phyloP scores from a whole-genome alignment of 163 green algal genomes.

The Scenedesmus sp. region DNA sequence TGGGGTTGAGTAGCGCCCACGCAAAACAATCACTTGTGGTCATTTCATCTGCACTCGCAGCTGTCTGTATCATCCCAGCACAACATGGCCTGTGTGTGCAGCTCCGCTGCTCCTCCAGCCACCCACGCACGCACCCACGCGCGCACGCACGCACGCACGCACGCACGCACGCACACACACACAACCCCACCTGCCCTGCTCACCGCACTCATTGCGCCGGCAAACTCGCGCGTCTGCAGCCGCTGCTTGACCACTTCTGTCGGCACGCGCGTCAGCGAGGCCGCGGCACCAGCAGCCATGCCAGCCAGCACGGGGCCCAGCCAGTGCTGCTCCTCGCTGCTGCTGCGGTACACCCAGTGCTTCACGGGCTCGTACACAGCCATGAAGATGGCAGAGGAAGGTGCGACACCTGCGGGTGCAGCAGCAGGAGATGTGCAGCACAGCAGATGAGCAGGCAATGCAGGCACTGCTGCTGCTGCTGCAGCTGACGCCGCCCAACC shows the following conservation, averaged over 20 bases:
- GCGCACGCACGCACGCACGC: too few relatives aligned
- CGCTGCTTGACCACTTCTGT: slow-evolving; percentile 99
- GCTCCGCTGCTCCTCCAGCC: too few relatives aligned
- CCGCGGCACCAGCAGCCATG: slow-evolving; percentile 84
- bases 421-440: neutral
- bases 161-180: too few relatives aligned
- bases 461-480: too few relatives aligned
- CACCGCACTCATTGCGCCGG: slow-evolving; percentile 60
- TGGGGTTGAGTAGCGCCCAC: too few relatives aligned
- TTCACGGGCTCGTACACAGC: slow-evolving; percentile 95
- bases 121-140: too few relatives aligned
- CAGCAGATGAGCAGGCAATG: neutral
- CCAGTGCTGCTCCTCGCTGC: slow-evolving; percentile 63
- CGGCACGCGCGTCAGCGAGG: slow-evolving; percentile 94
- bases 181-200: too few relatives aligned
- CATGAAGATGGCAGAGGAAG: slow-evolving; percentile 94
- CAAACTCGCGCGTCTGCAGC: slow-evolving; percentile 92
- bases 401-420: slow-evolving; percentile 71
- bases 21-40: too few relatives aligned
- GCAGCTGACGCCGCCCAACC: too few relatives aligned
- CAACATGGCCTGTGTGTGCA: too few relatives aligned
- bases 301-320: slow-evolving; percentile 82
- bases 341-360: slow-evolving; percentile 56
- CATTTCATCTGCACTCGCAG: too few relatives aligned
- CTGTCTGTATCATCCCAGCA: too few relatives aligned